phyloP scores from a whole-genome alignment of 2,329 filamentous ascomycete species.

The Pseudonectria buxi region DNA sequence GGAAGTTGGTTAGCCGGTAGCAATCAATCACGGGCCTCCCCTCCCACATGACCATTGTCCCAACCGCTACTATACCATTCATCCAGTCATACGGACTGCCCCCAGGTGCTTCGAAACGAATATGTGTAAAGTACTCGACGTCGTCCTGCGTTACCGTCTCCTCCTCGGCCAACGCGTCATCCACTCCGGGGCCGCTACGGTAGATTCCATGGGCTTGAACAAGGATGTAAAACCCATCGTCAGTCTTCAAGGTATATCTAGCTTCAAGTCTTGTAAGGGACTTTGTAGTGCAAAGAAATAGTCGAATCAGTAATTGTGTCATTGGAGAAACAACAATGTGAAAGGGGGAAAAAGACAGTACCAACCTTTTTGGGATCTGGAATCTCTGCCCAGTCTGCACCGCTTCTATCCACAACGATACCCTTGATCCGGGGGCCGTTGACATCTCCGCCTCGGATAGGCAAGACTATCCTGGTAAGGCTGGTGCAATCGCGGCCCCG shows the following conservation, averaged over 20 bases:
- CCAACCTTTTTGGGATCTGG: conserved; percentile 10
- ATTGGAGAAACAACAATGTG: not conserved
- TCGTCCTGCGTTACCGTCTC: conserved; percentile 13
- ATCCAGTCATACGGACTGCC: conserved; percentile 10
- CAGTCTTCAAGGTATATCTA: conserved; percentile 12
- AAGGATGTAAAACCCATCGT: conserved; percentile 10
- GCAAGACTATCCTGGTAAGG: conserved; percentile 9
- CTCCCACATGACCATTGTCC: conserved; percentile 14
- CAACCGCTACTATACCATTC: conserved; percentile 11
- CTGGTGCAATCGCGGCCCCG: conserved; percentile 7
- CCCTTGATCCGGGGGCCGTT: conserved; percentile 10
- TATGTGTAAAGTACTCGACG: conserved; percentile 15
- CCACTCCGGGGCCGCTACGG: conserved; percentile 8
- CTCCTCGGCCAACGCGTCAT: not conserved
- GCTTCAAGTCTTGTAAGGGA: conserved; percentile 8
- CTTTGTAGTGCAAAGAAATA: not conserved
- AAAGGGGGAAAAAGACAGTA: not conserved
- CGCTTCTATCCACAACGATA: conserved; percentile 11
- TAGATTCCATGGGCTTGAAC: conserved; percentile 14
- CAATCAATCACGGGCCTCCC: conserved; percentile 14
- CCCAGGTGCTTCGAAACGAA: conserved; percentile 12
- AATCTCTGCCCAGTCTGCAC: conserved; percentile 15
- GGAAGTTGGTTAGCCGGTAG: conserved; percentile 16
- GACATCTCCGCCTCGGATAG: conserved; percentile 11
- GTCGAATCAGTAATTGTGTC: not conserved